These are phyloP conservation scores for Cadophora sp. DNA, from an alignment of 2,329 filamentous ascomycete species.

Conservation along the genomic window DNA sequence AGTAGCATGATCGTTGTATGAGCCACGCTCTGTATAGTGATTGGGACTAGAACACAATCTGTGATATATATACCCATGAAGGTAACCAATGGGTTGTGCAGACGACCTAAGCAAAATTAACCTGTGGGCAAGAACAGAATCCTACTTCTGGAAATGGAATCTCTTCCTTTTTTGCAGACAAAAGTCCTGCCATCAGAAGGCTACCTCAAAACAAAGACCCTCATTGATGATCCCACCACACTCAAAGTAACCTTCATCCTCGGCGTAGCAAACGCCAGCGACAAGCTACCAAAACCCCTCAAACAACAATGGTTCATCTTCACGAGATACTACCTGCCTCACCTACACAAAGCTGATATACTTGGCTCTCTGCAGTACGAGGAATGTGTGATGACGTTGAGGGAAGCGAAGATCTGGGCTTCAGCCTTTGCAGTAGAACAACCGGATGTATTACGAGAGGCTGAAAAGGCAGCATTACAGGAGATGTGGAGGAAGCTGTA, in stretches of 20 bases:
- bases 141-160: too few species aligned
- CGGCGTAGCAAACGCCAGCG: not conserved
- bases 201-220: not conserved
- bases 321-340: not conserved
- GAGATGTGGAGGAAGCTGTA: not conserved
- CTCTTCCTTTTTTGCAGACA: too few species aligned
- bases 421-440: not conserved
- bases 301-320: not conserved
- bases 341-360: not conserved
- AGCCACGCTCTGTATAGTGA: too few species aligned
- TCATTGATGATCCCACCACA: not conserved
- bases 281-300: not conserved
- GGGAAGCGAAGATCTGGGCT: not conserved
- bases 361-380: not conserved
- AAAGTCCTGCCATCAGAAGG: not conserved
- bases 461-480: too few species aligned
- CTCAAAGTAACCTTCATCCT: not conserved
- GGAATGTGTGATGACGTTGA: not conserved
- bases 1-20: too few species aligned
- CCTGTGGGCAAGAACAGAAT: too few species aligned
- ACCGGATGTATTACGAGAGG: too few species aligned
- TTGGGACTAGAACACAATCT: too few species aligned
- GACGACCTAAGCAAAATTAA: too few species aligned
- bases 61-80: too few species aligned
- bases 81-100: too few species aligned